Conservation (phyloP, 768 basidiomycete species). For the Rhizopogon vinicolor region DNA sequence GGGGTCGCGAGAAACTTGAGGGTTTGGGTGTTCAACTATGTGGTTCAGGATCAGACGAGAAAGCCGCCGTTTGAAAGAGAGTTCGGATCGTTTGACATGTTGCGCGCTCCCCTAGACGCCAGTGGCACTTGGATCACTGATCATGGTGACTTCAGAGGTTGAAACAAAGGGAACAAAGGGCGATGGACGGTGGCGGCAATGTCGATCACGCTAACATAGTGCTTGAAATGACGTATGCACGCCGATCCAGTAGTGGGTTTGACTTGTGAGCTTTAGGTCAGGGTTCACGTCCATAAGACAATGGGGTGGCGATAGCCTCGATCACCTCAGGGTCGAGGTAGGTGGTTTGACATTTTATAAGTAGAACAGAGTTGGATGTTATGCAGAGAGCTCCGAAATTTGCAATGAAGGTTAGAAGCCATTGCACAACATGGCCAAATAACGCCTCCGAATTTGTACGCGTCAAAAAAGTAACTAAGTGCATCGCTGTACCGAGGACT, state of each 20-base stretch:
- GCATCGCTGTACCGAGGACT: conserved; percentile 8
- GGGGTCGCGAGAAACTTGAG: neutral
- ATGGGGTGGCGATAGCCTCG: neutral
- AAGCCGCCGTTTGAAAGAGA: neutral
- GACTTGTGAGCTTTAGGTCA: neutral
- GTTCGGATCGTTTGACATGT: neutral
- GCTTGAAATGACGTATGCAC: neutral
- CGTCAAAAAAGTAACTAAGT: conserved; percentile 1
- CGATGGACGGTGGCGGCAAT: neutral
- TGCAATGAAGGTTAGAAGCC: neutral
- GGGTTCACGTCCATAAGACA: neutral
- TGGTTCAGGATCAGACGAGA: neutral
- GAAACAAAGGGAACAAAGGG: neutral
- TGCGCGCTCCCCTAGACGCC: neutral
- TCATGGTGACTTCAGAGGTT: neutral
- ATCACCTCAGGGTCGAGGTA: neutral
- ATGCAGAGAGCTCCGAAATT: neutral
- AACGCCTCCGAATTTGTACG: conserved; percentile 16
- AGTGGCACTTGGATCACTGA: neutral
- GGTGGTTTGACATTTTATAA: no score
- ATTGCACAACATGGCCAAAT: conserved; percentile 8
- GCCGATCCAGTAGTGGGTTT: neutral
- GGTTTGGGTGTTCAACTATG: neutral
- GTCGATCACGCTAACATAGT: neutral
- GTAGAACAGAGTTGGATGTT: no score